Evolutionary conservation across 2,329 filamentous ascomycete species (phyloP).

Genomic region (Paecilomyces variotii): DNA sequence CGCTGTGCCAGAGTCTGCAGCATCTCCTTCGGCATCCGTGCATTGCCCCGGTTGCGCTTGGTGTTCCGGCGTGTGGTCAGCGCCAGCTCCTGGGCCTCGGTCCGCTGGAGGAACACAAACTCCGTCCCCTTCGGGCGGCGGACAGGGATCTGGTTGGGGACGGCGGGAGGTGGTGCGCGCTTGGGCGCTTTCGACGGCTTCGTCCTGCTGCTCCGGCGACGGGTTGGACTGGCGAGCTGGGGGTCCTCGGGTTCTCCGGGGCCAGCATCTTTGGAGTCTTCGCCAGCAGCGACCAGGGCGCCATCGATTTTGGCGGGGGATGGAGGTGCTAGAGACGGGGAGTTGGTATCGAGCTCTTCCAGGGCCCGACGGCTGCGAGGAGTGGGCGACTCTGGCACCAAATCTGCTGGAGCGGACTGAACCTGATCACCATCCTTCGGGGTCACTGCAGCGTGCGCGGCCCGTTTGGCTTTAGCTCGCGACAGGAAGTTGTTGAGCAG

Average conservation of each 20-base stretch:
- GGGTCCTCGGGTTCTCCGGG: slow-evolving; percentile 7
- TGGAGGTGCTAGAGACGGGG: slow-evolving; percentile 28
- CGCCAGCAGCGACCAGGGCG: slow-evolving; percentile 7
- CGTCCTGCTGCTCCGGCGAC: slow-evolving; percentile 30
- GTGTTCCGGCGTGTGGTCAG: slow-evolving; percentile 37
- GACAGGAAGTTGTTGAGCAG: slow-evolving; percentile 34
- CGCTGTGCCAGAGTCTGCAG: slow-evolving; percentile 19
- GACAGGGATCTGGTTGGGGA: slow-evolving; percentile 33
- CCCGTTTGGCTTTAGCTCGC: slow-evolving; percentile 34
- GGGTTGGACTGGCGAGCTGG: slow-evolving; percentile 17
- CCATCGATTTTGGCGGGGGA: slow-evolving; percentile 21
- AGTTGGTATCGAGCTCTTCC: slow-evolving; percentile 31
- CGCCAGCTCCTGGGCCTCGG: slow-evolving; percentile 35
- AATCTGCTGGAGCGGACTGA: slow-evolving; percentile 6
- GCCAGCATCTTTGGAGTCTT: slow-evolving; percentile 4
- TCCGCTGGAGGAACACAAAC: slow-evolving; percentile 35
- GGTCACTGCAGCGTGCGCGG: slow-evolving; percentile 22
- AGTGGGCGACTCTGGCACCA: slow-evolving; percentile 15
- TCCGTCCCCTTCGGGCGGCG: slow-evolving; percentile 38
- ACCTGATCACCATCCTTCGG: slow-evolving; percentile 13
- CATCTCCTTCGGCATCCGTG: slow-evolving; percentile 23
- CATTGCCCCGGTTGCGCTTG: slow-evolving; percentile 32
- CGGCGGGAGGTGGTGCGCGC: slow-evolving; percentile 13
- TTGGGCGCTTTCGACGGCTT: slow-evolving; percentile 16
- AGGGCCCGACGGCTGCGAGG: slow-evolving; percentile 27